Evolutionary conservation across 768 basidiomycete species (phyloP).

Genomic region (Tricholoma flavovirens): DNA sequence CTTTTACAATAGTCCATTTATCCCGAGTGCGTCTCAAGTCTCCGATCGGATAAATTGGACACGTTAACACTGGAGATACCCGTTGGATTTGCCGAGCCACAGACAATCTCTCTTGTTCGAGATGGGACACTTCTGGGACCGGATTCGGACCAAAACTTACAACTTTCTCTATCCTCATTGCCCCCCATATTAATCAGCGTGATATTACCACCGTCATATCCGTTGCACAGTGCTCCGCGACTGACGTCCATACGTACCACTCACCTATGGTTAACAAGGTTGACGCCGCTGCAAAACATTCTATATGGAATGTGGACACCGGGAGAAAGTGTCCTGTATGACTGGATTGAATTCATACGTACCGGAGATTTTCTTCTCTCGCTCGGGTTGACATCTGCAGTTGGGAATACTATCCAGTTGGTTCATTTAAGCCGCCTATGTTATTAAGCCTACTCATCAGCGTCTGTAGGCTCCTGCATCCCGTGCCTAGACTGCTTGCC

Average conservation of each 20-base stretch:
- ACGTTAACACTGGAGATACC: constrained; percentile 57
- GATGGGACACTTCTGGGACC: constrained; percentile 3
- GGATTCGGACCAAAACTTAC: constrained; percentile 3
- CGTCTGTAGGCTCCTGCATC: constrained; percentile 44
- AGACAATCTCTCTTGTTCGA: constrained; percentile 29
- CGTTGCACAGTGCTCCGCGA: constrained; percentile 44
- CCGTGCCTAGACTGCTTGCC: constrained; percentile 48
- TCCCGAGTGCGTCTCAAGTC: constrained; percentile 58
- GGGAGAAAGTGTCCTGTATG: constrained; percentile 58
- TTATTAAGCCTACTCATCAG: constrained; percentile 1
- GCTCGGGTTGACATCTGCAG: constrained; percentile 31
- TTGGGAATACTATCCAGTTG: constrained; percentile 33
- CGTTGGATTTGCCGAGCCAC: constrained; percentile 48
- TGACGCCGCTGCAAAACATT: constrained; percentile 28
- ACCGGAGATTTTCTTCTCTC: constrained; percentile 56
- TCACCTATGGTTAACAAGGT: constrained; percentile 52
- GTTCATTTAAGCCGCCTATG: constrained; percentile 12
- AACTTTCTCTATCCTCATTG: constrained; percentile 41
- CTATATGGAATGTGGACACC: constrained; percentile 56
- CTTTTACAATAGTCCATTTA: constrained; percentile 57
- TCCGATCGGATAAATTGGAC: constrained; percentile 29
- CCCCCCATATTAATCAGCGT: constrained; percentile 62
- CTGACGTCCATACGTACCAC: constrained; percentile 50
- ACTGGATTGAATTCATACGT: constrained; percentile 68
- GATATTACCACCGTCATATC: constrained; percentile 49